These are phyloP conservation scores for Medicago lupulina DNA, from an alignment of 306 rosid genomes.

Conservation along the genomic window DNA sequence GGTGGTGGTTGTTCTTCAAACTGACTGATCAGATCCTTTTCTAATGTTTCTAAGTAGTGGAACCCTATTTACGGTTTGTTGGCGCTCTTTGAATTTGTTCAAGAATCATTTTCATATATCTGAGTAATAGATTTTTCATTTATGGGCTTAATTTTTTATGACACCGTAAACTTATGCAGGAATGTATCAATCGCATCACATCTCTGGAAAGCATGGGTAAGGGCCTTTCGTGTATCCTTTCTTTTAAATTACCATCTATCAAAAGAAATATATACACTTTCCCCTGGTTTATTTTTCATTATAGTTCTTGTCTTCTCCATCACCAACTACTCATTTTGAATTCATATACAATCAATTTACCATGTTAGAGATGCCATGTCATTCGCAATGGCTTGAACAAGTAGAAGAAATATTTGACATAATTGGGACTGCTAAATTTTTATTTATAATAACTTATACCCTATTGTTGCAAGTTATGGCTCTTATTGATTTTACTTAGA, in stretches of 20 bases:
- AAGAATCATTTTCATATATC: conserved; percentile 24
- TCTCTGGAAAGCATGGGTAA: conserved; percentile 84
- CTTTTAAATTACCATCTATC: conserved; percentile 8
- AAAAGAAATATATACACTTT: conserved; percentile 10
- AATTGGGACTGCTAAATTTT: not conserved
- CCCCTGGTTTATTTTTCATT: conserved; percentile 1
- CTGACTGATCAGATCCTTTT: conserved; percentile 10
- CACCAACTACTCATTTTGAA: not conserved
- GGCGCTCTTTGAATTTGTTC: conserved; percentile 6
- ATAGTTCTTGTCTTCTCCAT: conserved; percentile 21
- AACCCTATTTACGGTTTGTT: conserved; percentile 7
- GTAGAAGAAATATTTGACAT: conserved; percentile 20
- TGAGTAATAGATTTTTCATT: not conserved
- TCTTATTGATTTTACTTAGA: conserved; percentile 1
- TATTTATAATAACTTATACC: not conserved
- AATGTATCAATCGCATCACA: conserved; percentile 90
- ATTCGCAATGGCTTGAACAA: conserved; percentile 14
- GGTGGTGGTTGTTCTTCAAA: not conserved
- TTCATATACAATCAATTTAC: conserved; percentile 17
- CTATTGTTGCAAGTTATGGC: not conserved
- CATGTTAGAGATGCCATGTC: conserved; percentile 29
- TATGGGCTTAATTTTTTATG: conserved; percentile 29
- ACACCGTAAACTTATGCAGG: conserved; percentile 58
- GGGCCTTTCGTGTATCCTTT: conserved; percentile 33
- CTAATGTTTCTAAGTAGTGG: not conserved